Evolutionary conservation across 306 rosid species (phyloP), one percentile per base, ranked within the genome.

Genomic region (Albizia julibrissin): DNA sequence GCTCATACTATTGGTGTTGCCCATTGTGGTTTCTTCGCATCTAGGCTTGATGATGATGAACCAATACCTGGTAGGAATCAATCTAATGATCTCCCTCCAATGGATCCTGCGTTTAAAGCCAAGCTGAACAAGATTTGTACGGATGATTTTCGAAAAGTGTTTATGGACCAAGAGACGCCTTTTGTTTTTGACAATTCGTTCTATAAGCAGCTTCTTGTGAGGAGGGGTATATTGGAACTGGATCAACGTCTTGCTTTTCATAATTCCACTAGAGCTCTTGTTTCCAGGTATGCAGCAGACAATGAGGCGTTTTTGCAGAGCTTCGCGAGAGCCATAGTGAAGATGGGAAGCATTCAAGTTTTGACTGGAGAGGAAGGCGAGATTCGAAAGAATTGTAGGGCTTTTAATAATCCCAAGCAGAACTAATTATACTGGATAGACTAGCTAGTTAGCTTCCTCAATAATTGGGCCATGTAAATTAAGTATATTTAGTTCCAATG

Each of bases 101-200:
- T 88, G 86, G 89, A 88, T 40, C 83, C 80, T 6, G 56, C 52
- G 21, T 56, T 86, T 77, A 72, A 74, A 34, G n/a, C 77, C 11
- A 81, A 84, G 79, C 49, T 88, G 43, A 42, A 8, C 1, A 65
- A 50, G 3, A 6, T 79, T 1, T 84, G 87, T 14, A 7, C 0
- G 10, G 66, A 43, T 4, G 18, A 9, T 0, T 33, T 50, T 9
- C 54, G 84, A 13, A 39, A 67, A 21, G 56, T 79, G 3, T 84
- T 82, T 82, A 77, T 86, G 88, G 91, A 88, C 50, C 88, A 79
- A 19, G 74, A 44, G 8, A 86, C 91, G 50, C 79, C 69, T 27
- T 87, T 88, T 59, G 77, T 65, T 15, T 34, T 39, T 6, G 86
- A 86, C 76, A 72, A 10, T 16, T 74, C 83, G 1, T 34, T 71